A percentile compares a stretch with the other conserved stretches of the same genome.
Evolutionary conservation across 306 rosid genomes (phyloP).

Genomic region (Fagus sylvatica): DNA sequence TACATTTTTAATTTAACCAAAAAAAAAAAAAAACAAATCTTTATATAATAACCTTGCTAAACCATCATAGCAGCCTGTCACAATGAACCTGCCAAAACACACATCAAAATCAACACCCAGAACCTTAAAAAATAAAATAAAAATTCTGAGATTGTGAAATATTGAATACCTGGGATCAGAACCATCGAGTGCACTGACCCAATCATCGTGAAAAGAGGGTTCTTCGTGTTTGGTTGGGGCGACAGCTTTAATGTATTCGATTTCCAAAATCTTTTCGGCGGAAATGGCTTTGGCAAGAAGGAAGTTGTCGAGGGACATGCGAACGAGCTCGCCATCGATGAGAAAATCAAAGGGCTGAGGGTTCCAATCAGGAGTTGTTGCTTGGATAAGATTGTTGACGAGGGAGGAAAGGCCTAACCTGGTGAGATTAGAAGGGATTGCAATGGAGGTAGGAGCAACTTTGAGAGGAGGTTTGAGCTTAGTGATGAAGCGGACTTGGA

Average conservation of each 20-base stretch:
- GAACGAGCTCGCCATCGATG: constrained; percentile 81
- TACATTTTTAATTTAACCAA: too few relatives aligned
- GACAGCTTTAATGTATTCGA: constrained; percentile 69
- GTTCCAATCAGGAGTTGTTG: constrained; percentile 58
- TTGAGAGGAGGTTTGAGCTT: constrained; percentile 49
- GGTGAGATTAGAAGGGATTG: constrained; percentile 69
- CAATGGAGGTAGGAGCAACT: constrained; percentile 54
- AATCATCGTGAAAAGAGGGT: constrained; percentile 83
- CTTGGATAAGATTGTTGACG: constrained; percentile 67
- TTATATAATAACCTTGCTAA: constrained; percentile 66
- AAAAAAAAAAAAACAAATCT: constrained; percentile 3
- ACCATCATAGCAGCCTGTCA: constrained; percentile 94
- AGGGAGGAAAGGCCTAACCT: constrained; percentile 76
- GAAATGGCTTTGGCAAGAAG: constrained; percentile 85
- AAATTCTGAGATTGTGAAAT: too few relatives aligned
- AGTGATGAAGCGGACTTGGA: constrained; percentile 82
- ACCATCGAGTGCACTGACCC: constrained; percentile 97
- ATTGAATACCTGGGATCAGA: constrained; percentile 76
- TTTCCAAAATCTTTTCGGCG: constrained; percentile 78
- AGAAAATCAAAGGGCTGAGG: constrained; percentile 82
- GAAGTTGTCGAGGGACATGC: constrained; percentile 82
- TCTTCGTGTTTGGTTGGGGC: constrained; percentile 85
- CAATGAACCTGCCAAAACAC: constrained; percentile 79
- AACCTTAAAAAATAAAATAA: too few relatives aligned
- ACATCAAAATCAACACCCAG: too few relatives aligned